phyloP scores from a whole-genome alignment of 2,329 filamentous ascomycete species.

The Ophiosphaerella herpotricha region DNA sequence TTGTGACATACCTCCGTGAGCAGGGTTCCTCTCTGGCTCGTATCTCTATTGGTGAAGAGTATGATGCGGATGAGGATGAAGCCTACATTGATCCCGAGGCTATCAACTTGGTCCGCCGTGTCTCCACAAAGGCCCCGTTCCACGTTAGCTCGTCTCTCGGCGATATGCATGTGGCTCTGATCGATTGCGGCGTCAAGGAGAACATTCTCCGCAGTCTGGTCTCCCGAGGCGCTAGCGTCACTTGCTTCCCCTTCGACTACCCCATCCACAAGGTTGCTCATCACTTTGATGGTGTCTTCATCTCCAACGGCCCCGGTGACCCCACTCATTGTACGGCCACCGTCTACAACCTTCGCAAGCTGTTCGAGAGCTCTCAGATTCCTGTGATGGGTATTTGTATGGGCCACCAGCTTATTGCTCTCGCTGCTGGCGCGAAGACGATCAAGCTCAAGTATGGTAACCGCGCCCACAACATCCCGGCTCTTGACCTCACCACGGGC shows the following conservation, averaged over 20 bases:
- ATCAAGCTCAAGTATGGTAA: conserved; percentile 99
- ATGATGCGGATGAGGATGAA: conserved; percentile 97
- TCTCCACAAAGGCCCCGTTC: conserved; percentile 98
- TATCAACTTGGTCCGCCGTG: conserved; percentile 94
- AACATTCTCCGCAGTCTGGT: conserved; percentile 97
- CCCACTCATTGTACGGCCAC: conserved; percentile 95
- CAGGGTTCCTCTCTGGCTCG: conserved; percentile 93
- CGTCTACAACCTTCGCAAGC: conserved; percentile 84
- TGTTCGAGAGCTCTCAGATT: conserved; percentile 89
- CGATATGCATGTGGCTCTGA: conserved; percentile 86
- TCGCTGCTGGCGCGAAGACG: conserved; percentile 85
- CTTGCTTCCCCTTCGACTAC: conserved; percentile 94
- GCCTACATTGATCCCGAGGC: conserved; percentile 92
- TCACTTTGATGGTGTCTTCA: conserved; percentile 98
- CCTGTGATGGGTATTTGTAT: conserved; percentile 98
- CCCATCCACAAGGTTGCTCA: conserved; percentile 97
- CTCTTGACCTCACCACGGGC: conserved; percentile 89
- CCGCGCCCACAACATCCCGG: conserved; percentile 97
- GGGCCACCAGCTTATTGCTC: conserved; percentile 91
- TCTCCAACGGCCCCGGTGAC: conserved; percentile 97
- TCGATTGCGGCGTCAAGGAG: conserved; percentile 99
- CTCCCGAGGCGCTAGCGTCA: conserved; percentile 86
- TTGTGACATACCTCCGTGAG: conserved; percentile 94
- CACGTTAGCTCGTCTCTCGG: conserved; percentile 85
- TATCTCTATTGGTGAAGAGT: conserved; percentile 95